Percentiles rank a stretch among this genome's conserved stretches.
Conservation (phyloP, 225 moss, liverwort and hornwort genomes). For the Anthoceros angustus region DNA sequence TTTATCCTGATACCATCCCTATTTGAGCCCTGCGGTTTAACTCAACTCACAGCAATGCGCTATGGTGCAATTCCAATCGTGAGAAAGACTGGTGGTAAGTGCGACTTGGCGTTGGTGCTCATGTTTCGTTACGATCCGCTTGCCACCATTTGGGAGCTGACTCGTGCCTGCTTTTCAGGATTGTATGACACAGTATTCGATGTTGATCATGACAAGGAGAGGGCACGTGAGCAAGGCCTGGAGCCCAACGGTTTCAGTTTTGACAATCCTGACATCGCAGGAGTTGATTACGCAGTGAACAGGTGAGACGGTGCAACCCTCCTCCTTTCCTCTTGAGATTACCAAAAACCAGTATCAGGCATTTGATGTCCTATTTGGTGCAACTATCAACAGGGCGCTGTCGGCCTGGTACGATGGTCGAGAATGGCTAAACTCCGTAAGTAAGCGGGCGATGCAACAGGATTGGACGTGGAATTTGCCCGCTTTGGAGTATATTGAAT, state of each 20-base stretch:
- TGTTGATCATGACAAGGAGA: slow-evolving; percentile 25
- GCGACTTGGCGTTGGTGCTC: no score
- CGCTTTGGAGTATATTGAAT: slow-evolving; percentile 31
- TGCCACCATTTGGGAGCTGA: no score
- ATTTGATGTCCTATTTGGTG: not conserved
- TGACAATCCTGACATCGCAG: slow-evolving; percentile 15
- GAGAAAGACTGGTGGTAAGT: no score
- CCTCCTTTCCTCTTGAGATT: not conserved
- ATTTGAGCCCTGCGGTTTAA: slow-evolving; percentile 33
- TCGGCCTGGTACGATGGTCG: slow-evolving; percentile 27
- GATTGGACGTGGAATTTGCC: slow-evolving; percentile 35
- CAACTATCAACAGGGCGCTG: slow-evolving; percentile 14
- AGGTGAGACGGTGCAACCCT: slow-evolving; percentile 8
- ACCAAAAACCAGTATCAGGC: no score
- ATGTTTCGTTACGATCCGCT: no score
- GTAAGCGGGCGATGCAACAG: slow-evolving; percentile 23
- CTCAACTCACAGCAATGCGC: slow-evolving; percentile 11
- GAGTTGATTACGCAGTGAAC: slow-evolving; percentile 29
- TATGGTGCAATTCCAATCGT: no score
- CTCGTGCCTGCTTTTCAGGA: slow-evolving; percentile 9
- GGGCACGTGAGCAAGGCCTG: slow-evolving; percentile 16
- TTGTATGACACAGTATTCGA: slow-evolving; percentile 27
- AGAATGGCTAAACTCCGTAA: slow-evolving; percentile 17
- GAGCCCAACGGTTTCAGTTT: slow-evolving; percentile 24
- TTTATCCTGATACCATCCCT: slow-evolving; percentile 29